Conservation (phyloP, 257 asterid species). For the Scutellaria galericulata region DNA sequence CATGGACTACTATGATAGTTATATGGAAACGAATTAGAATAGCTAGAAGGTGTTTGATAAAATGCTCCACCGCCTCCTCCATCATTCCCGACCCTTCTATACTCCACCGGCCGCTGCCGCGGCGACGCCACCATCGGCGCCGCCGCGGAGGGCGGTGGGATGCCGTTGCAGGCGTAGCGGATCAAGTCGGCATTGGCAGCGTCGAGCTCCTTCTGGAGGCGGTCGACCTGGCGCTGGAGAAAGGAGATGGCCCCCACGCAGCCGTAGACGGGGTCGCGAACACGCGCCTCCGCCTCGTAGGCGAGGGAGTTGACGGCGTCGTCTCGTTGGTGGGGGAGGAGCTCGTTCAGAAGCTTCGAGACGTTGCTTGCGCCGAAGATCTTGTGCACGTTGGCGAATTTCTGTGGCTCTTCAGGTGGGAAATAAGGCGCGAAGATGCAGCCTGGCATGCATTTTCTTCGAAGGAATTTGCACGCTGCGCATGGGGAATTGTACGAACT, state of each 20-base stretch:
- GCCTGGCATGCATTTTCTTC: constrained; percentile 63
- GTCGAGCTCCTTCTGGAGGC: constrained; percentile 69
- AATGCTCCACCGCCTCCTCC: constrained; percentile 31
- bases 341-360: constrained; percentile 61
- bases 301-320: constrained; percentile 68
- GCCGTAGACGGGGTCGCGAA: constrained; percentile 69
- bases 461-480: constrained; percentile 71
- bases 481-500: constrained; percentile 68
- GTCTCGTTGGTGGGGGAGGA: constrained; percentile 59
- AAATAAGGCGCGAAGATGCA: constrained; percentile 67
- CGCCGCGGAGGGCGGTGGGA: background rate
- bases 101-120: constrained; percentile 33
- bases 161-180: constrained; percentile 43
- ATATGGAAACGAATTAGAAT: constrained; percentile 24
- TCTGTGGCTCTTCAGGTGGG: constrained; percentile 70
- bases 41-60: constrained; percentile 45
- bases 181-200: constrained; percentile 59
- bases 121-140: constrained; percentile 20
- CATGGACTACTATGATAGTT: constrained; percentile 40
- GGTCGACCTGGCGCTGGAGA: constrained; percentile 66
- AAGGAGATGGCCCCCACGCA: constrained; percentile 65
- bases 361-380: constrained; percentile 73
- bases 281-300: constrained; percentile 74
- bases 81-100: constrained; percentile 29
- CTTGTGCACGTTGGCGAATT: constrained; percentile 61